Base-by-base conservation (phyloP, 75 land plant genomes). In the Pinus taeda region DNA sequence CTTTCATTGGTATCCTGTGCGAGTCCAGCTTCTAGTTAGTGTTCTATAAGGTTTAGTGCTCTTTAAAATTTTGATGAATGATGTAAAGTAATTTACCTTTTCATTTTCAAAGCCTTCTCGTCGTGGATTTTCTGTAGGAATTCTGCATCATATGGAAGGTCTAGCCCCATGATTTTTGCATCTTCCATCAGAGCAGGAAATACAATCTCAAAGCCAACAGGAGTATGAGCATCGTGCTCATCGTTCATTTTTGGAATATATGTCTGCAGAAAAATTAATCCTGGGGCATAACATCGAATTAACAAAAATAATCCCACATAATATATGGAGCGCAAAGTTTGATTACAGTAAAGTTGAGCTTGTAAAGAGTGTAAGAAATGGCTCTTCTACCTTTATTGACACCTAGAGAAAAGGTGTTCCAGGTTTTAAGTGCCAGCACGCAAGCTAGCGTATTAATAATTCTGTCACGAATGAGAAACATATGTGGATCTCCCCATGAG, bases 171-270 rank as follows among this genome's bases (percentile, higher is more conserved):
- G 12, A 67, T 73, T 74, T 67, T 78, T 15, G 98, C 95, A 15
- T 84, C 87, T 21, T 96, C 89, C 2, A 96, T 65, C 57, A 96
- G 86, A 3, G 93, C 80, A 21, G 97, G 99, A 75, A 96, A 92
- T n/a, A 89, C 95, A 26, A 96, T 84, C 79, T 96, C 99, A 73
- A 96, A 96, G 14, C 98, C 99, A 59, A 92, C 90, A 0, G 95
- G 93, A 97, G 92, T 96, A 71, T 92, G 91, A 75, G 87, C 90
- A 11, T 57, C 81, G 3, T 87, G 87, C 55, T 96, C 93, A 2
- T 80, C 77, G 53, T 82, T 88, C 39, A 96, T 79, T 72, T 85
- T 86, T 6, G 60, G 14, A 36, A 94, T 74, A 70, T 87, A 92
- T 9, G 81, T 67, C 5, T 78, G 79, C 4, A 96, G 71, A 76